A percentile compares a stretch with the other conserved stretches of the same genome.
These are phyloP conservation scores for Nigrospora osmanthi DNA, from an alignment of 2,329 filamentous ascomycete species.

Conservation along the genomic window DNA sequence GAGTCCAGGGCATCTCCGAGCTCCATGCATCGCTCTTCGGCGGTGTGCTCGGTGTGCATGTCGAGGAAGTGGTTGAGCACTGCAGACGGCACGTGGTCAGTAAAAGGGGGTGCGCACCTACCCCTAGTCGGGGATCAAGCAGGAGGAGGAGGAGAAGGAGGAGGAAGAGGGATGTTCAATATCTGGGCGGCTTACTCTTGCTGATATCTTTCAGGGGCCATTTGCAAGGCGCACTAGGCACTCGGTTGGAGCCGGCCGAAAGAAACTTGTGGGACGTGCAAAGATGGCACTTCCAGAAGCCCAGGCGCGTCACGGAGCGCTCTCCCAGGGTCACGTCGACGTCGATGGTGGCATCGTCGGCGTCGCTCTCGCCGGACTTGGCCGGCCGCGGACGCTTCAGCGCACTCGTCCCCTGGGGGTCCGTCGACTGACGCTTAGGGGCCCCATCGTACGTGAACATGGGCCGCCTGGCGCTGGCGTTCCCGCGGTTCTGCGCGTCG, in stretches of 20 bases:
- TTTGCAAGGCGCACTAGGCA: conserved; percentile 34
- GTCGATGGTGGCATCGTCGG: conserved; percentile 4
- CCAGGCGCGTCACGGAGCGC: conserved; percentile 29
- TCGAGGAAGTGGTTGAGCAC: conserved; percentile 37
- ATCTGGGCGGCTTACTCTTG: conserved; percentile 17
- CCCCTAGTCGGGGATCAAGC: no score
- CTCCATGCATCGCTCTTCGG: conserved; percentile 32
- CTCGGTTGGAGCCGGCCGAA: conserved; percentile 28
- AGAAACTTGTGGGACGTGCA: conserved; percentile 34
- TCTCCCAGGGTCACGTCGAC: conserved; percentile 7
- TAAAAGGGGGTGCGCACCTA: no score
- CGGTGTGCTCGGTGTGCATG: conserved; percentile 34
- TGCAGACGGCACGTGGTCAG: conserved; percentile 1
- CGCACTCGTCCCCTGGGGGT: background rate
- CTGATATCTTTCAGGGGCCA: conserved; percentile 38
- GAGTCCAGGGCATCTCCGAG: conserved; percentile 30
- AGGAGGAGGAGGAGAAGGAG: no score
- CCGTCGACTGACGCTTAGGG: background rate
- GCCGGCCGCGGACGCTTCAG: conserved; percentile 3
- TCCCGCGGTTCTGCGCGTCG: conserved; percentile 18
- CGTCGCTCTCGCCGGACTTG: background rate
- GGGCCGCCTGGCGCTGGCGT: background rate
- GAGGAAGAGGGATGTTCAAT: no score
- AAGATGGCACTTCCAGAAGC: conserved; percentile 37
- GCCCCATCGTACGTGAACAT: conserved; percentile 4